phyloP scores from a whole-genome alignment of 495 filamentous ascomycete genomes.

The Monascus purpureus region DNA sequence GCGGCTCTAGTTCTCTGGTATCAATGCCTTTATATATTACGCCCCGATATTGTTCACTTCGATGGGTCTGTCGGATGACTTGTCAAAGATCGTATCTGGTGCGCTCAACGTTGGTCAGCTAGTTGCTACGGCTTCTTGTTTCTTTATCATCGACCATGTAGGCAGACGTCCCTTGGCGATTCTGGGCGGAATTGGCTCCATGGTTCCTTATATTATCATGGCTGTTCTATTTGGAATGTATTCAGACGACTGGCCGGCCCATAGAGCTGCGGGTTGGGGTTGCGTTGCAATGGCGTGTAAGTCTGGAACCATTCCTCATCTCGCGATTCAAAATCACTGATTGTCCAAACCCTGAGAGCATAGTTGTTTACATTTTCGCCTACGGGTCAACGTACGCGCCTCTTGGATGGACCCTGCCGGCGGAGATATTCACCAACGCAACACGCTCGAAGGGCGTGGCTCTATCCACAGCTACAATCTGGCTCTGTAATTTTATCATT shows the following conservation, averaged over 20 bases:
- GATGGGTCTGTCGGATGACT: too few relatives aligned
- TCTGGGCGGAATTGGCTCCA: slow-evolving; percentile 19
- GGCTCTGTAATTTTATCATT: slow-evolving; percentile 33
- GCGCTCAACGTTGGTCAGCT: too few relatives aligned
- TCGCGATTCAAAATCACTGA: slow-evolving; percentile 21
- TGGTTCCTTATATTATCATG: slow-evolving; percentile 24
- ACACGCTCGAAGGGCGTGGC: slow-evolving; percentile 24
- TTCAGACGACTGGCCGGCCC: slow-evolving; percentile 14
- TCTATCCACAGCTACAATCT: slow-evolving; percentile 22
- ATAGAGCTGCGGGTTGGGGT: too few relatives aligned
- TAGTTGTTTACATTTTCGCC: too few relatives aligned
- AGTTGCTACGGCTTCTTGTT: slow-evolving; percentile 12
- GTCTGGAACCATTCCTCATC: slow-evolving; percentile 13
- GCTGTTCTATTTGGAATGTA: slow-evolving; percentile 19
- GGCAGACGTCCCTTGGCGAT: slow-evolving; percentile 20
- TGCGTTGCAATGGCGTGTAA: slow-evolving; percentile 18
- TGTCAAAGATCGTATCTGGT: too few relatives aligned
- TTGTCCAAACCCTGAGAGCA: too few relatives aligned
- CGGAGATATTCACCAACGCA: slow-evolving; percentile 19
- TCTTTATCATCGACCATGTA: slow-evolving; percentile 21
- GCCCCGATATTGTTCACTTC: too few relatives aligned
- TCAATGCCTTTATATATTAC: too few relatives aligned
- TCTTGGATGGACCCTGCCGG: slow-evolving; percentile 18
- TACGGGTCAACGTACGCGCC: slow-evolving; percentile 24
- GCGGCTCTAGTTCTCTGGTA: too few relatives aligned